Percentiles rank a stretch among this genome's conserved stretches.
phyloP scores from a whole-genome alignment of 768 basidiomycete genomes.

The Strobilomyces echinocephalus region DNA sequence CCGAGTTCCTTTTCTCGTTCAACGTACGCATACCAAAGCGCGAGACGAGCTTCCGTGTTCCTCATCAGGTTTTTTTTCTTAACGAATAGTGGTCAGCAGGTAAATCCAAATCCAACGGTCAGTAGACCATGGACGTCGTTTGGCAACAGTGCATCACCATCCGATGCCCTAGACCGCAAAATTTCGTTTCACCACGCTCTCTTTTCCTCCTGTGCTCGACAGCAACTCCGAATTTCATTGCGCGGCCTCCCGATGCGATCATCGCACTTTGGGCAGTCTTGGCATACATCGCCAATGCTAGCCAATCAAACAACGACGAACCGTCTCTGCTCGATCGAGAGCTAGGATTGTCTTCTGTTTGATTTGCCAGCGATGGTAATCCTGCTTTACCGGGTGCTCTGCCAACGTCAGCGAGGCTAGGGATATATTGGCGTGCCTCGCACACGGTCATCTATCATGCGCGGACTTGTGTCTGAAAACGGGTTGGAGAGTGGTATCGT shows the following conservation, averaged over 20 bases:
- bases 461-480: slow-evolving; percentile 20
- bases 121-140: background rate
- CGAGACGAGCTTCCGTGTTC: background rate
- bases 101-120: background rate
- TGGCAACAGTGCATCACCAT: background rate
- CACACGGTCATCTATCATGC: slow-evolving; percentile 41
- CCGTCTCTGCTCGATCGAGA: background rate
- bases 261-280: background rate
- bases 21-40: too few species aligned
- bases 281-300: background rate
- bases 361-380: slow-evolving; percentile 36
- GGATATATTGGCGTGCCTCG: slow-evolving; percentile 41
- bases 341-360: background rate
- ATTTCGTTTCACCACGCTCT: background rate
- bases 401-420: slow-evolving; percentile 21
- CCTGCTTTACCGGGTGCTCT: slow-evolving; percentile 25
- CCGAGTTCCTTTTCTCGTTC: background rate
- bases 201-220: background rate
- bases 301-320: background rate
- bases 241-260: background rate
- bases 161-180: background rate
- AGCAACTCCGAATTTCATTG: background rate
- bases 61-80: background rate
- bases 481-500: slow-evolving; percentile 18
- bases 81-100: background rate